Percentiles rank a stretch among this genome's conserved stretches.
Conservation (phyloP, 2,329 filamentous ascomycete genomes). For the Alternaria conjuncta region DNA sequence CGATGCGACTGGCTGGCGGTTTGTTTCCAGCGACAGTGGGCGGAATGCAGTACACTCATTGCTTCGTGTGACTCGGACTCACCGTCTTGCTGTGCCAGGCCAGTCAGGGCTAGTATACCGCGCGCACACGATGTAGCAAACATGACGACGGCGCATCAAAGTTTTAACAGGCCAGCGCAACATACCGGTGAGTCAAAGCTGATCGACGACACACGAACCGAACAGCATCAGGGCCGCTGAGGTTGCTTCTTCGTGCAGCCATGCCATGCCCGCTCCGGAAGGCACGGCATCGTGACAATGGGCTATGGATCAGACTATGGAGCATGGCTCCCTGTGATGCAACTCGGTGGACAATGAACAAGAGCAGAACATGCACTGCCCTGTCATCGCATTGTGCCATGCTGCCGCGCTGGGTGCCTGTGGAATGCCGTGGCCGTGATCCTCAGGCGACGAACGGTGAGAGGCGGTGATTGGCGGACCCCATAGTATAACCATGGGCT, state of each 20-base stretch:
- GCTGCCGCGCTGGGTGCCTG: background rate
- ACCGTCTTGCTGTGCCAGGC: conserved; percentile 11
- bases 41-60: conserved; percentile 8
- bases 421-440: background rate
- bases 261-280: conserved; percentile 14
- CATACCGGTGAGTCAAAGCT: conserved; percentile 8
- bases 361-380: background rate
- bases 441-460: background rate
- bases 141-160: conserved; percentile 14
- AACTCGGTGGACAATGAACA: background rate
- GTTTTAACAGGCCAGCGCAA: conserved; percentile 21
- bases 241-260: conserved; percentile 5
- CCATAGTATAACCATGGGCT: conserved; percentile 3
- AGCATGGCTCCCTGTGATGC: background rate
- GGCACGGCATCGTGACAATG: conserved; percentile 15
- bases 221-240: conserved; percentile 7
- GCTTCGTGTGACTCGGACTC: conserved; percentile 12
- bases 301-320: background rate
- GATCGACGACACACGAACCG: conserved; percentile 1
- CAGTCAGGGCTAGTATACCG: conserved; percentile 2
- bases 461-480: conserved; percentile 2
- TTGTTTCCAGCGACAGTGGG: conserved; percentile 12
- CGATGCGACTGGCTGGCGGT: conserved; percentile 18
- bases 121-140: conserved; percentile 1
- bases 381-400: background rate